Evolutionary conservation across 768 basidiomycete species (phyloP).

Genomic region (Mycena olivaceomarginata): DNA sequence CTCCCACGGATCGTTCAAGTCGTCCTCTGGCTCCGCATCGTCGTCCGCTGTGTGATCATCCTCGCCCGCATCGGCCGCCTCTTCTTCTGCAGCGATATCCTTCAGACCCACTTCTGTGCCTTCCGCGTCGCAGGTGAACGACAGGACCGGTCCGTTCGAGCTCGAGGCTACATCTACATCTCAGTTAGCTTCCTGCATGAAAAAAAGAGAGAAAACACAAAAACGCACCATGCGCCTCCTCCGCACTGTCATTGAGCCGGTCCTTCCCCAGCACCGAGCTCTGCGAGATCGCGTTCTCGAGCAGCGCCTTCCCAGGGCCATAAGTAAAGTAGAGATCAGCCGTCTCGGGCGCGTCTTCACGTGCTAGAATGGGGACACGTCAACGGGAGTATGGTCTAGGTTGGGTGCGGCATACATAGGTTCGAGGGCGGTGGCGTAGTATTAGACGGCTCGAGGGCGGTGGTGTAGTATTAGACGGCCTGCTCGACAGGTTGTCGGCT

Average conservation of each 20-base stretch:
- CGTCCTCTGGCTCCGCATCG: conserved; percentile 93
- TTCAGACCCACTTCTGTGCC: conserved; percentile 62
- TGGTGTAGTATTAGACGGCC: conserved; percentile 90
- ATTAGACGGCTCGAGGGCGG: too few species aligned
- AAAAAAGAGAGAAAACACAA: conserved; percentile 21
- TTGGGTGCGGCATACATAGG: conserved; percentile 77
- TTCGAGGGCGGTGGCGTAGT: conserved; percentile 89
- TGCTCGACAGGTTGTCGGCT: conserved; percentile 65
- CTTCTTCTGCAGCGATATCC: conserved; percentile 63
- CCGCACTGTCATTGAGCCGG: conserved; percentile 74
- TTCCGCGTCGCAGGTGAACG: conserved; percentile 89
- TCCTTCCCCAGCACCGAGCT: conserved; percentile 94
- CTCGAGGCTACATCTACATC: conserved; percentile 26
- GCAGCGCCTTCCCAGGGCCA: conserved; percentile 84
- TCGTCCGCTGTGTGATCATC: conserved; percentile 70
- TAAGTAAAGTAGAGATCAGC: conserved; percentile 95
- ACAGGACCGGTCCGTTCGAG: conserved; percentile 77
- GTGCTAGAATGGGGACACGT: conserved; percentile 70
- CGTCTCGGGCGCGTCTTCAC: conserved; percentile 86
- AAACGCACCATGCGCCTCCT: conserved; percentile 46
- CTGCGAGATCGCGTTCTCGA: conserved; percentile 94
- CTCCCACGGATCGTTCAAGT: conserved; percentile 99
- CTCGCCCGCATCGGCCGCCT: conserved; percentile 64
- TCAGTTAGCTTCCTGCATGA: not conserved
- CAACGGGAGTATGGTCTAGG: conserved; percentile 20